Evolutionary conservation across 257 asterid genomes (phyloP), one percentile per base, ranked within the genome.

Genomic region (Solanum chmielewskii): DNA sequence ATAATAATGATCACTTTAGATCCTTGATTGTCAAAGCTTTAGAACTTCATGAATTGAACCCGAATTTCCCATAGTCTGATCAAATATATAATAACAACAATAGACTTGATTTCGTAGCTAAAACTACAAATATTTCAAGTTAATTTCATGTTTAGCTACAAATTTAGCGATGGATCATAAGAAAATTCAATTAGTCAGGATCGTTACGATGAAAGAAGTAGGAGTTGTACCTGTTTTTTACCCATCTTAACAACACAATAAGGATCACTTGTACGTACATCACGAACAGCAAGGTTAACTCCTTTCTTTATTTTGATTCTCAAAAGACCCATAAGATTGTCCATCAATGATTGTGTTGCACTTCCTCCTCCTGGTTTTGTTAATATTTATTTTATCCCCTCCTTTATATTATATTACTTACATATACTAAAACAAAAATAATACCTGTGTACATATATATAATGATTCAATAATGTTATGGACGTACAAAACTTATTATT

Each of bases 251-350:
- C 91, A 76, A 91, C 91, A 78, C 87, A 84, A 33, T 91, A 91
- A 83, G 93, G 93, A 88, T 96, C 98, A 47, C 99, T 96, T 86
- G 95, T 94, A 6, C 92, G 89, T 85, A 95, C 96, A 88, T 96
- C 99, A 15, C 98, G 97, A 77, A 96, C 95, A 33, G 98, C 99
- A 59, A 96, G 99, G 87, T 96, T 95, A 39, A 94, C 86, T 33
- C 99, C 99, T 90, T 93, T 89, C 75, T 93, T 92, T 12, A 96
- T 86, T 39, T 95, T 91, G 75, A 96, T 90, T 77, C 97, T 91
- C 27, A 96, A 95, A 56, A 96, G 92, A 29, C 99, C 99, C 92
- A 93, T 83, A 88, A 93, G 87, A 47, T 90, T 87, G 25, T 96
- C 94, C 94, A 93, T 91, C 52, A 73, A 90, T 21, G 41, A 88